Evolutionary conservation across 805 yeast species (phyloP), one percentile per base, ranked within the genome.

Genomic region (Metschnikowia vanudenii): DNA sequence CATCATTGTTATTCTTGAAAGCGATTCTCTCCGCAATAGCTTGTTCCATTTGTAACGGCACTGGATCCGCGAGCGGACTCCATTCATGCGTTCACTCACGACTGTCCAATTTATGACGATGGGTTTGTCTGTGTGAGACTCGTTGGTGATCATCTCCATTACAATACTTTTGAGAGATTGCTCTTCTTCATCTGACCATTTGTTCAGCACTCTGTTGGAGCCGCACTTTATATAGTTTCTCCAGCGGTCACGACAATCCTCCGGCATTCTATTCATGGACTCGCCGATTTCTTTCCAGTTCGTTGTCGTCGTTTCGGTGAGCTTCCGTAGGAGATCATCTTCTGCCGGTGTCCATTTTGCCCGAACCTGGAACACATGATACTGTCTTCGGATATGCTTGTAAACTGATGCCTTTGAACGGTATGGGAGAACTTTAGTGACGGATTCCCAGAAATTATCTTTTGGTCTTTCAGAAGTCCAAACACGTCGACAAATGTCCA

Each of bases 11-110:
- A 66, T 54, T 13, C 72, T 55, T n/a, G 57, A 54, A 31, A 59
- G 53, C 18, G 69, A 60, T 51, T 83, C 85, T 49, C 85, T 72
- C 57, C 81, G 83, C 43, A 82, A 66, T 5, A 90, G 59, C 66
- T 91, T 92, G 60, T 85, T 85, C 97, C 97, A 92, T 63, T 92
- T 92, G 67, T 92, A 92, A 49, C 98, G 79, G 63, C 97, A 91
- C 67, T 92, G 98, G 53, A 92, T 91, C 56, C 98, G 76, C 1
- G 96, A 86, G 51, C 98, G 77, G 1, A 81, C 73, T 2, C 97
- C 97, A 29, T 88, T 84, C 96, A 92, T 89, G 41, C 79, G 72
- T 62, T 92, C 98, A 59, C 92, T 83, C 3, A 92, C 95, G 4
- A 82, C 71, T 0, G 97, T 91, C 97, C 98, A 92, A 63, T 92